These are phyloP conservation scores for Pseudoscleropodium purum DNA, from an alignment of 225 moss, liverwort and hornwort genomes.

Conservation along the genomic window DNA sequence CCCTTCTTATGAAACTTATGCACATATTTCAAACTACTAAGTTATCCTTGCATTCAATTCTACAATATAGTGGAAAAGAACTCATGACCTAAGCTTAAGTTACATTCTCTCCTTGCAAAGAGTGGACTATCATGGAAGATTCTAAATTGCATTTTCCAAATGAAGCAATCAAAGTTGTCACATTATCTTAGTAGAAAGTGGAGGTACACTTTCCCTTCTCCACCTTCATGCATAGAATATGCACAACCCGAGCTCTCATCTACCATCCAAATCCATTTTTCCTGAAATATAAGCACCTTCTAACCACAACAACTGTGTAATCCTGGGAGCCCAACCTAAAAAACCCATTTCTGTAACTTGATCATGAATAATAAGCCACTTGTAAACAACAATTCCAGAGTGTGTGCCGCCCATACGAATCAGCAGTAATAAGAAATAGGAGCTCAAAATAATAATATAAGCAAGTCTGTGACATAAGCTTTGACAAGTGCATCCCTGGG, in stretches of 20 bases:
- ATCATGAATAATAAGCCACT: neutral
- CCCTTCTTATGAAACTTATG: neutral
- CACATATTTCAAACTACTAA: neutral
- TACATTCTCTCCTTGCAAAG: neutral
- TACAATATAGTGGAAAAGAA: too few relatives aligned
- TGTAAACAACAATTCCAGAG: neutral
- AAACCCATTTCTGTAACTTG: neutral
- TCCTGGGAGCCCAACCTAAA: neutral
- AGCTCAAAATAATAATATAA: neutral
- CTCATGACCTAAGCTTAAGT: too few relatives aligned
- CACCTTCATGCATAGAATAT: neutral
- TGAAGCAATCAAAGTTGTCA: neutral
- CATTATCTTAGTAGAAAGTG: neutral
- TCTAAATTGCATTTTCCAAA: neutral
- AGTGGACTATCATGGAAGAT: neutral
- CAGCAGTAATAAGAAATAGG: neutral
- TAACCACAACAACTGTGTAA: neutral
- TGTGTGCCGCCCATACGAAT: neutral
- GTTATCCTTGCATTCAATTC: neutral
- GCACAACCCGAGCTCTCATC: neutral
- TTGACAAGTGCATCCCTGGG: neutral
- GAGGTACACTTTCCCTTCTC: neutral
- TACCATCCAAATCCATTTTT: neutral
- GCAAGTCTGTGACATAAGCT: neutral
- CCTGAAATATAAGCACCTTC: neutral